phyloP scores from a whole-genome alignment of 129 eudicot genomes.

The Flaveria sonorensis region DNA sequence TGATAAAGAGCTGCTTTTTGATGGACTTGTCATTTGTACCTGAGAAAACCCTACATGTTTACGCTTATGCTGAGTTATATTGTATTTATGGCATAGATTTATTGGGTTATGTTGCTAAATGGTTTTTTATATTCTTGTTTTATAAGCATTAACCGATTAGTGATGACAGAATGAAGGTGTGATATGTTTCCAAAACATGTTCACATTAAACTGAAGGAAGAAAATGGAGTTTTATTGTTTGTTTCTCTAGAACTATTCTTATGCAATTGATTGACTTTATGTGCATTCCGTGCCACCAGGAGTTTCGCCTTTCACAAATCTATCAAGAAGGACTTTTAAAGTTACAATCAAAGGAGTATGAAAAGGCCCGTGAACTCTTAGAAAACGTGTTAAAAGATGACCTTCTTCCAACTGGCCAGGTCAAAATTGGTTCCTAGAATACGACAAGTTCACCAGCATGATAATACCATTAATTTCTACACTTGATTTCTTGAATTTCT shows the following conservation, averaged over 20 bases:
- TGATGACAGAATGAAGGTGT: background rate
- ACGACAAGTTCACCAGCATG: background rate
- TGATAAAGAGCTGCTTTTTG: background rate
- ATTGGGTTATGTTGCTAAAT: conserved; percentile 4
- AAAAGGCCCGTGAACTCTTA: conserved; percentile 81
- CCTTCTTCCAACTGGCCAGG: conserved; percentile 78
- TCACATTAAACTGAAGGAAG: too few relatives aligned
- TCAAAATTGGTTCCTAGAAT: conserved; percentile 21
- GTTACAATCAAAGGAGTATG: conserved; percentile 79
- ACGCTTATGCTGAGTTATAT: conserved; percentile 1
- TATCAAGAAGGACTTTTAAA: conserved; percentile 91
- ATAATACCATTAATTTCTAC: conserved; percentile 10
- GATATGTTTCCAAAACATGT: background rate
- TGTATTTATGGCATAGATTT: conserved; percentile 2
- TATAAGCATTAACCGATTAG: background rate
- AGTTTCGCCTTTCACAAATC: conserved; percentile 82
- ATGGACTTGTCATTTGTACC: background rate
- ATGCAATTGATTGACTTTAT: conserved; percentile 20
- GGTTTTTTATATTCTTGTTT: background rate
- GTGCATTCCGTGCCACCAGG: conserved; percentile 46
- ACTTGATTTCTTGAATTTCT: conserved; percentile 14
- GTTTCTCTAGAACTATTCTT: background rate
- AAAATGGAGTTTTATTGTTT: background rate
- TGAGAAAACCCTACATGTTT: conserved; percentile 12
- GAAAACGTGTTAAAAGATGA: conserved; percentile 76